Base-by-base conservation (phyloP, 768 basidiomycete genomes). In the Rickenella mellea region DNA sequence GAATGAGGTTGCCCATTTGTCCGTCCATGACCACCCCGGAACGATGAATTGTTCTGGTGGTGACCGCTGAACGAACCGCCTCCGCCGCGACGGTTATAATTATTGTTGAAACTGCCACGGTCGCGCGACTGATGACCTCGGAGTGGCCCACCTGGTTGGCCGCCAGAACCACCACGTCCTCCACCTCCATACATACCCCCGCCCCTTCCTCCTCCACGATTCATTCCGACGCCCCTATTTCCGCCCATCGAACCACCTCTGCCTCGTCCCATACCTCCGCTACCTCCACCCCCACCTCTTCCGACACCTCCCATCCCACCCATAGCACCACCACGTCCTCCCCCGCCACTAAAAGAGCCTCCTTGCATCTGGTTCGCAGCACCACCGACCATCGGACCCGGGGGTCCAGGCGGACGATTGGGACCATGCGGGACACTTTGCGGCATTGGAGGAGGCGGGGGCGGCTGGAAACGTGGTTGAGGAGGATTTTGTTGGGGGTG, bases 401-500 rank as follows among this genome's bases (percentile, higher is more conserved):
- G 19, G 19, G 24, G 19, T 19, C 33, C 24, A 17, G 19, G 33
- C 33, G 33, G 33, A 10, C 33, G 53, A 37, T 48, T 55, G 19
- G 49, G 50, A 39, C 40, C 41, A 33, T 42, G 29, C 31, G 31
- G 60, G 42, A 27, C 62, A 62, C 32, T 68, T 56, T 45, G 61
- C 51, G 41, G 65, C 63, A 51, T 61, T 58, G 56, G 55, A 7
- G 75, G 73, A 4, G 70, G 71, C 0, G 73, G 72, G 11, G 74
- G 72, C 0, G 72, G 67, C 51, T 78, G 76, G 50, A 83, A 83
- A 48, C 81, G 83, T 3, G 80, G 78, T 50, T 71, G 83, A 28
- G 71, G 73, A 4, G 74, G 73, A n/a, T 67, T 70, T 11, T 67
- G 73, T 22, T 71, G 74, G 31, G 71, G 71, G 47, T 65, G 74